phyloP scores from a whole-genome alignment of 129 eudicot genomes.

The Gnaphalium uliginosum region DNA sequence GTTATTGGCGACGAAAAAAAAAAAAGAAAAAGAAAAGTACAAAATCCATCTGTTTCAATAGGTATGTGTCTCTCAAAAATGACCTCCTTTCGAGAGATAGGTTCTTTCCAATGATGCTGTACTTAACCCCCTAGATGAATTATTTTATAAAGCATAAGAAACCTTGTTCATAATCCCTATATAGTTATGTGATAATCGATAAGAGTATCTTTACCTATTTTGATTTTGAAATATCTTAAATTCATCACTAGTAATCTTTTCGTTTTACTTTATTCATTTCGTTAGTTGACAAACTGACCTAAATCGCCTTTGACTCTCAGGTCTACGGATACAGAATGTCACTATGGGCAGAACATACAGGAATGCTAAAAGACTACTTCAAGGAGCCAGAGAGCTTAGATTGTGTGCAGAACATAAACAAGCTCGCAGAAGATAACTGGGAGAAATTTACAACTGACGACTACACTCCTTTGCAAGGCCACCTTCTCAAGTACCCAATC shows the following conservation, averaged over 20 bases:
- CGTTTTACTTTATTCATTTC: background rate
- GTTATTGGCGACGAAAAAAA: too few relatives aligned
- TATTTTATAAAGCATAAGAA: too few relatives aligned
- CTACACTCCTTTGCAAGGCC: slow-evolving; percentile 66
- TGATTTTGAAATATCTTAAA: too few relatives aligned
- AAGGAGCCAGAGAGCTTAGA: slow-evolving; percentile 53
- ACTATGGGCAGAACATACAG: slow-evolving; percentile 92
- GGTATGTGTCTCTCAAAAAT: too few relatives aligned
- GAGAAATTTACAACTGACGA: slow-evolving; percentile 50
- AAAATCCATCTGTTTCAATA: too few relatives aligned
- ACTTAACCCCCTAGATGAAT: too few relatives aligned
- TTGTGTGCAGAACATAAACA: slow-evolving; percentile 59
- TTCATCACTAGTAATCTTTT: background rate
- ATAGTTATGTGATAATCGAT: too few relatives aligned
- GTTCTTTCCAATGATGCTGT: too few relatives aligned
- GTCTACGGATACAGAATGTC: slow-evolving; percentile 94
- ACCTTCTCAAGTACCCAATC: slow-evolving; percentile 78
- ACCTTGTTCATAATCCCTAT: too few relatives aligned
- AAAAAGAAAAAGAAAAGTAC: too few relatives aligned
- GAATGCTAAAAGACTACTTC: slow-evolving; percentile 54
- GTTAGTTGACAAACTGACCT: background rate
- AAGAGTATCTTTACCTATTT: too few relatives aligned
- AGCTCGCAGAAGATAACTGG: slow-evolving; percentile 80
- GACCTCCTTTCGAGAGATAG: too few relatives aligned
- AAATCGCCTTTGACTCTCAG: slow-evolving; percentile 33